phyloP scores from a whole-genome alignment of 2,329 filamentous ascomycete genomes.

The Amauroascus niger region DNA sequence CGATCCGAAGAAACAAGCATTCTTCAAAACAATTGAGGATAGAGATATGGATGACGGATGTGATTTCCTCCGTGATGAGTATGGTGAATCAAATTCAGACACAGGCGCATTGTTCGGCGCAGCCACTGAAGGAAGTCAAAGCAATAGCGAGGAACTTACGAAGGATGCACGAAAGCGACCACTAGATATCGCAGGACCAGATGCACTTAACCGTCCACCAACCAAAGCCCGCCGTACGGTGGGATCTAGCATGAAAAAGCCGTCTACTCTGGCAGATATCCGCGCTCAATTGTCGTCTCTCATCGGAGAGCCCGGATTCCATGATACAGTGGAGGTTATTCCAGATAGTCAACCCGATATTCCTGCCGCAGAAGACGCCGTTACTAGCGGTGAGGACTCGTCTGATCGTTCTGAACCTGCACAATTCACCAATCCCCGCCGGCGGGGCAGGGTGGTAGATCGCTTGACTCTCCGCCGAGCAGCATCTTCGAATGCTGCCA shows the following conservation, averaged over 20 bases:
- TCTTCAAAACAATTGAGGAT: slow-evolving; percentile 83
- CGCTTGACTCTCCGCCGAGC: slow-evolving; percentile 37
- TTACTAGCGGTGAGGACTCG: slow-evolving; percentile 34
- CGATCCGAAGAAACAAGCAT: slow-evolving; percentile 80
- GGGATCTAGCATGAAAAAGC: slow-evolving; percentile 50
- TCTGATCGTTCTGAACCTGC: slow-evolving; percentile 20
- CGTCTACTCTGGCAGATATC: slow-evolving; percentile 67
- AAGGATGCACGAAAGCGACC: slow-evolving; percentile 25
- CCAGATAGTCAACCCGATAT: slow-evolving; percentile 6
- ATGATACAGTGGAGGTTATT: slow-evolving; percentile 5
- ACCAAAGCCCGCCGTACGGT: slow-evolving; percentile 54
- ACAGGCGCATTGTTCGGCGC: slow-evolving; percentile 3
- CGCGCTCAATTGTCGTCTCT: slow-evolving; percentile 74
- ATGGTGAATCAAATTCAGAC: slow-evolving; percentile 21
- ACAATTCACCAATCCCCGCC: slow-evolving; percentile 29
- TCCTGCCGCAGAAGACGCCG: slow-evolving; percentile 39
- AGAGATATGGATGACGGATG: slow-evolving; percentile 58
- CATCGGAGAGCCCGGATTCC: slow-evolving; percentile 51
- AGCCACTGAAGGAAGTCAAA: slow-evolving; percentile 15
- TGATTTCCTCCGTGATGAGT: slow-evolving; percentile 55
- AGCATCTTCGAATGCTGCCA: slow-evolving; percentile 37
- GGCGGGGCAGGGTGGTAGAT: slow-evolving; percentile 38
- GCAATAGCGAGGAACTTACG: not conserved
- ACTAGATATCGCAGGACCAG: slow-evolving; percentile 31
- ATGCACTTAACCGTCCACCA: slow-evolving; percentile 45